phyloP scores from a whole-genome alignment of 306 rosid genomes.

The Alnus glutinosa region DNA sequence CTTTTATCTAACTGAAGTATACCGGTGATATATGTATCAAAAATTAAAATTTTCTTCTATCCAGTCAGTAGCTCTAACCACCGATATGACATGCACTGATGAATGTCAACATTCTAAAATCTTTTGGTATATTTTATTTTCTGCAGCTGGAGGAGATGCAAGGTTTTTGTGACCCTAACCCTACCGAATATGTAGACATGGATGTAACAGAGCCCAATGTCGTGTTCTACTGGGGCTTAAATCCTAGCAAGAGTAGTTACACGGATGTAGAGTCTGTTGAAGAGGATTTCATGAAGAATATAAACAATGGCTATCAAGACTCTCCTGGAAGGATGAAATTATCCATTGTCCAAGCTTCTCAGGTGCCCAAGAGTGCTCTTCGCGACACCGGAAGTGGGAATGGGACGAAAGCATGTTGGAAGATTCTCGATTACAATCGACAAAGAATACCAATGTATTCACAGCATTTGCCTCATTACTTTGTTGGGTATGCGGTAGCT shows the following conservation, averaged over 20 bases:
- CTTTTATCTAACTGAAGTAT: too few relatives aligned
- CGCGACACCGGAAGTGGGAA: conserved; percentile 18
- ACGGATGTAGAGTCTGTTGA: conserved; percentile 22
- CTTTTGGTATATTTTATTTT: conserved; percentile 9
- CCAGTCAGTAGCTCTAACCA: neutral
- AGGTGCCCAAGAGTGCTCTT: conserved; percentile 33
- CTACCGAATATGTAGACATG: conserved; percentile 38
- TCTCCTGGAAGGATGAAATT: conserved; percentile 42
- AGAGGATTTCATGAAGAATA: conserved; percentile 37
- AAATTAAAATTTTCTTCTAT: too few relatives aligned
- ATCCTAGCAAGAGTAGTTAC: conserved; percentile 3
- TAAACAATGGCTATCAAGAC: conserved; percentile 31
- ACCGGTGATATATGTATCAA: too few relatives aligned
- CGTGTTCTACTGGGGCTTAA: conserved; percentile 51
- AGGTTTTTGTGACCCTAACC: conserved; percentile 52
- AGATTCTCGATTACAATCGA: conserved; percentile 23
- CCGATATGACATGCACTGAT: neutral
- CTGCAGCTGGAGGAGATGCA: conserved; percentile 42
- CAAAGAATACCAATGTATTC: conserved; percentile 22
- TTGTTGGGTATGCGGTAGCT: conserved; percentile 26
- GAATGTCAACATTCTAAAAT: neutral
- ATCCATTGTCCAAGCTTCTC: conserved; percentile 25
- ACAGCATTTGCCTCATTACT: conserved; percentile 31
- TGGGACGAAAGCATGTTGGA: conserved; percentile 32
- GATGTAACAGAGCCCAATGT: conserved; percentile 37